Evolutionary conservation across 441 rosid species (phyloP), one percentile per base, ranked within the genome.

Genomic region (Biscutella laevigata): DNA sequence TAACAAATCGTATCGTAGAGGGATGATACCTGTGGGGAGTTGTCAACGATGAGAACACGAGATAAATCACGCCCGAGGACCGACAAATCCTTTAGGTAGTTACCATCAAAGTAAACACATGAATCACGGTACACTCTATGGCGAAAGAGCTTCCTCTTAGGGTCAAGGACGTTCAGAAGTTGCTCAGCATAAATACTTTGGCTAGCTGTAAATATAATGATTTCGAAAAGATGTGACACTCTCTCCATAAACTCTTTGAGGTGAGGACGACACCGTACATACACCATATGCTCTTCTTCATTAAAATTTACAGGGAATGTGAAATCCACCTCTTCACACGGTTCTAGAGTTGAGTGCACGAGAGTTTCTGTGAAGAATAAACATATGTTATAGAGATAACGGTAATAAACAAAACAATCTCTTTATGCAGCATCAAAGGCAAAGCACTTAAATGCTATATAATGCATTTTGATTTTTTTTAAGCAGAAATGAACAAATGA

Each of bases 181-280:
- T 92, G 97, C 59, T 86, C 96, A 0, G 99, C 99, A 53, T 92
- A 92, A 36, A 92, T 86, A 41, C 97, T 88, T 70, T 86, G 97
- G 70, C 97, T 94, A 48, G 97, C 96, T n/a, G 99, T 94, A 70
- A 94, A 94, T 72, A 94, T 89, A 44, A 86, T 80, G 39, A 94
- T 83, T 82, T 94, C 95, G 53, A 94, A 94, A 34, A 86, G 82
- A 63, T 78, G 17, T 7, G 97, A 67, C 59, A 81, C 90, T 71
- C 88, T 74, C 68, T 89, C 99, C 88, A 86, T 72, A 56, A 94
- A 94, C 68, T 89, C 95, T 64, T 67, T 77, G 41, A 94, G 84
- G 72, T 82, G 67, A 62, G 99, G 99, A 24, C 99, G 95, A 57
- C 99, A 94, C 34, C 94, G 73, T 46, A 94, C 99, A 44, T 79